These are phyloP conservation scores for Aspergillus fijiensis DNA, from an alignment of 2,329 filamentous ascomycete genomes.

Conservation along the genomic window DNA sequence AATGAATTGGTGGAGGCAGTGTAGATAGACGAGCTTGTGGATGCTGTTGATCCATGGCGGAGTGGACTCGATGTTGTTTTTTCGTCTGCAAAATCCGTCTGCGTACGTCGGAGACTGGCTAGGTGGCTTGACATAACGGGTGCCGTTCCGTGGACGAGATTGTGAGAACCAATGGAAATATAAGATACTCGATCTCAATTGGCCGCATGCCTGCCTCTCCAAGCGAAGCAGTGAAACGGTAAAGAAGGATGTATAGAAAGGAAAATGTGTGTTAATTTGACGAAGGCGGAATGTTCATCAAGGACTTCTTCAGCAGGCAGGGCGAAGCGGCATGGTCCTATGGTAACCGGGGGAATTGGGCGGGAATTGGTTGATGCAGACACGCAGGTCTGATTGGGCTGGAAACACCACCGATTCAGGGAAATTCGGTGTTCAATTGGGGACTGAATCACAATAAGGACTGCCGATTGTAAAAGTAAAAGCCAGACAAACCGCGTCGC, in stretches of 20 bases:
- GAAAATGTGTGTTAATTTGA: conserved; percentile 6
- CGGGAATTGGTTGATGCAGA: conserved; percentile 27
- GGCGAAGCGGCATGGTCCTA: conserved; percentile 22
- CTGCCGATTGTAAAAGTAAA: not conserved
- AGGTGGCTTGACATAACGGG: conserved; percentile 43
- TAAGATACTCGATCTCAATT: conserved; percentile 30
- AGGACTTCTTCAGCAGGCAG: conserved; percentile 10
- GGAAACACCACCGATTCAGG: not conserved
- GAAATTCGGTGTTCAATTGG: not conserved
- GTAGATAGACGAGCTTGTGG: conserved; percentile 55
- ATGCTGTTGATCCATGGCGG: conserved; percentile 57
- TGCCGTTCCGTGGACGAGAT: conserved; percentile 28
- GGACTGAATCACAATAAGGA: not conserved
- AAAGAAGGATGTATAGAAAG: conserved; percentile 8
- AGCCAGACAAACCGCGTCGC: not conserved
- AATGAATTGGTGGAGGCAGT: conserved; percentile 51
- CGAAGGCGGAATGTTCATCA: conserved; percentile 24
- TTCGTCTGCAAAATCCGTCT: conserved; percentile 43
- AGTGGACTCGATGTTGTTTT: conserved; percentile 43
- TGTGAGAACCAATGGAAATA: conserved; percentile 29
- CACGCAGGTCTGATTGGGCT: conserved; percentile 15
- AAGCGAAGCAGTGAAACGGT: conserved; percentile 26
- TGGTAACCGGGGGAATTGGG: conserved; percentile 20
- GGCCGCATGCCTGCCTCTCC: conserved; percentile 42
- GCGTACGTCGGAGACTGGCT: conserved; percentile 37